Evolutionary conservation across 192 early-diverging fungal genomes (phyloP).

Genomic region (Umbelopsis sp.): DNA sequence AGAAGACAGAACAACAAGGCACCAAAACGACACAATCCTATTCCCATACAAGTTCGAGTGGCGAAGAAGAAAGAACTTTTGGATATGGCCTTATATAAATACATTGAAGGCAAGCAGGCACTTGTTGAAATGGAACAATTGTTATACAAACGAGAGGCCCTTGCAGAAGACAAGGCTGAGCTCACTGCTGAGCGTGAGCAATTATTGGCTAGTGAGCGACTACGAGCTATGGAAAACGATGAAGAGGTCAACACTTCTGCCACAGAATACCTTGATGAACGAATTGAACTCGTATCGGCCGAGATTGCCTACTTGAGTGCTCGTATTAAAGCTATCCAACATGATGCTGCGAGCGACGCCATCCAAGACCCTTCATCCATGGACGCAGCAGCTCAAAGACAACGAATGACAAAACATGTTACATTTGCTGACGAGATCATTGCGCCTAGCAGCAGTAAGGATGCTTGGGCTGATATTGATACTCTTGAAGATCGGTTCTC

Average conservation of each 20-base stretch:
- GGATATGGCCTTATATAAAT: constrained; percentile 55
- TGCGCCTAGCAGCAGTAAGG: background rate
- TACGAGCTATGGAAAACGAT: constrained; percentile 22
- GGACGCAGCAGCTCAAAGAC: background rate
- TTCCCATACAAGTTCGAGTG: constrained; percentile 31
- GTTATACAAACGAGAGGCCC: constrained; percentile 45
- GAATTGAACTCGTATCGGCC: constrained; percentile 55
- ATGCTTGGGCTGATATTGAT: constrained; percentile 39
- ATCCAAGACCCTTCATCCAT: constrained; percentile 12
- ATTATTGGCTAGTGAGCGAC: constrained; percentile 42
- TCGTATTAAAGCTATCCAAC: constrained; percentile 51
- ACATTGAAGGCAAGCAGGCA: constrained; percentile 52
- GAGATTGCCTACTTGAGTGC: constrained; percentile 60
- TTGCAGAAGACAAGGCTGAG: constrained; percentile 51
- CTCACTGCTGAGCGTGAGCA: constrained; percentile 50
- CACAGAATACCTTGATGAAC: constrained; percentile 57
- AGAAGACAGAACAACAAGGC: constrained; percentile 16
- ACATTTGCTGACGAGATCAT: constrained; percentile 40
- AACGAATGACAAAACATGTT: constrained; percentile 27
- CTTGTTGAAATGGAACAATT: constrained; percentile 52
- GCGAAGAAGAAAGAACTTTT: constrained; percentile 56
- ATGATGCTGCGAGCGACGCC: constrained; percentile 46
- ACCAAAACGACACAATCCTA: constrained; percentile 31
- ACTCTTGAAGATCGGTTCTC: constrained; percentile 34
- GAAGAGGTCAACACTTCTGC: constrained; percentile 28